These are phyloP conservation scores for Picea sitchensis DNA, from an alignment of 75 land plant genomes.

Conservation along the genomic window DNA sequence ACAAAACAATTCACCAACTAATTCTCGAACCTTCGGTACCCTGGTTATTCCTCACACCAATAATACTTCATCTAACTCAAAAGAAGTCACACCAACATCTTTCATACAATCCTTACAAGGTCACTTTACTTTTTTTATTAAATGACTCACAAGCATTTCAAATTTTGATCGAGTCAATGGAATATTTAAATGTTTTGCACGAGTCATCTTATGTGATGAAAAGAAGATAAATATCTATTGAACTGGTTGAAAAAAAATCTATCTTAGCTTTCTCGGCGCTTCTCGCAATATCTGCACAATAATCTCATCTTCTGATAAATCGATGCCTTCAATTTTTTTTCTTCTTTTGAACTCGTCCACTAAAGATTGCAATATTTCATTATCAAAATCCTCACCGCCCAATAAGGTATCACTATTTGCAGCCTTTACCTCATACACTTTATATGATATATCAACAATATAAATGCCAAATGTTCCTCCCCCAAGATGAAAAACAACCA, in stretches of 20 bases:
- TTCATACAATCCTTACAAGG: conserved; percentile 57
- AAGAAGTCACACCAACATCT: conserved; percentile 49
- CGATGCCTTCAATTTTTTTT: conserved; percentile 33
- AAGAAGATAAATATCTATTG: conserved; percentile 53
- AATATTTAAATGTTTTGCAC: conserved; percentile 60
- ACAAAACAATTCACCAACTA: conserved; percentile 14
- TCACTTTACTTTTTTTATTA: conserved; percentile 44
- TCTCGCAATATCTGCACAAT: conserved; percentile 50
- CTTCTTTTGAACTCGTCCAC: conserved; percentile 38
- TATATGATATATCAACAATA: conserved; percentile 41
- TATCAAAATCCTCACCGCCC: too few relatives aligned
- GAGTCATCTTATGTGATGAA: conserved; percentile 65
- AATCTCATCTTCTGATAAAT: conserved; percentile 44
- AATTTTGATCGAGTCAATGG: conserved; percentile 54
- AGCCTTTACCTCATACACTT: too few relatives aligned
- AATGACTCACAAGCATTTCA: conserved; percentile 38
- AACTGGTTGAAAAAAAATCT: conserved; percentile 54
- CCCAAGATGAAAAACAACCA: too few relatives aligned
- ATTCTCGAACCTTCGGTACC: conserved; percentile 48
- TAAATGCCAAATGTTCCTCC: conserved; percentile 78
- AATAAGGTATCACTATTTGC: too few relatives aligned
- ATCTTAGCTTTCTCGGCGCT: conserved; percentile 67
- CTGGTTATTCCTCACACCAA: conserved; percentile 57
- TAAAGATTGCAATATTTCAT: conserved; percentile 25
- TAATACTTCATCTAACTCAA: conserved; percentile 51